Evolutionary conservation across 1,284 basidiomycete species (phyloP).

Genomic region (Sanghuangporus baumii): DNA sequence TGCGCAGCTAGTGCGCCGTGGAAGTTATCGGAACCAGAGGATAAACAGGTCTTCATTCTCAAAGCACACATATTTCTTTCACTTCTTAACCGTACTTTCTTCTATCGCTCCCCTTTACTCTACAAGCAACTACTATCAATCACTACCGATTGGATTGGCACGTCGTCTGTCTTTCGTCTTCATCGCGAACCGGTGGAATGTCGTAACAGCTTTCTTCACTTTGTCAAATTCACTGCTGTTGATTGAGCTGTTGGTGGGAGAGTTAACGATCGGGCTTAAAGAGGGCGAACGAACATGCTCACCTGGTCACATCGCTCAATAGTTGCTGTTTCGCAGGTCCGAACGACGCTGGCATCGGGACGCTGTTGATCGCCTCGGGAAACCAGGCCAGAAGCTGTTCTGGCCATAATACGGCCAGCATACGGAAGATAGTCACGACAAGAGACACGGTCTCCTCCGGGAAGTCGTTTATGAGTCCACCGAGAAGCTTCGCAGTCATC

Average conservation of each 20-base stretch:
- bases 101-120: not conserved
- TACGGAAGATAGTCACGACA: slow-evolving; percentile 75
- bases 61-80: not conserved
- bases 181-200: slow-evolving; percentile 59
- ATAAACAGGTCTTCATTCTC: not conserved
- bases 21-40: not conserved
- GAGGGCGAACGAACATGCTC: slow-evolving; percentile 27
- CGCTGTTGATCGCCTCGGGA: slow-evolving; percentile 60
- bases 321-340: slow-evolving; percentile 72
- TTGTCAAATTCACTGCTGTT: slow-evolving; percentile 63
- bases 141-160: slow-evolving; percentile 35
- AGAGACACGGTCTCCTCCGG: slow-evolving; percentile 78
- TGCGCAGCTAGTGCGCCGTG: slow-evolving; percentile 8
- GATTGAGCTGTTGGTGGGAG: slow-evolving; percentile 13
- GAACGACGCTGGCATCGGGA: slow-evolving; percentile 62
- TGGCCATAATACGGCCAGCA: slow-evolving; percentile 63
- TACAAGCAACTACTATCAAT: not conserved
- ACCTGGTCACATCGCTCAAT: slow-evolving; percentile 69
- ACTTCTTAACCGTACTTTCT: not conserved
- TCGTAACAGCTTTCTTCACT: slow-evolving; percentile 70
- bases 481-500: slow-evolving; percentile 67
- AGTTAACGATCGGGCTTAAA: not conserved
- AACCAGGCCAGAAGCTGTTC: slow-evolving; percentile 69
- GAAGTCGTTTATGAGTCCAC: slow-evolving; percentile 81
- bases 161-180: slow-evolving; percentile 66